phyloP scores from a whole-genome alignment of 2,329 filamentous ascomycete species.

The Talaromyces marneffei region DNA sequence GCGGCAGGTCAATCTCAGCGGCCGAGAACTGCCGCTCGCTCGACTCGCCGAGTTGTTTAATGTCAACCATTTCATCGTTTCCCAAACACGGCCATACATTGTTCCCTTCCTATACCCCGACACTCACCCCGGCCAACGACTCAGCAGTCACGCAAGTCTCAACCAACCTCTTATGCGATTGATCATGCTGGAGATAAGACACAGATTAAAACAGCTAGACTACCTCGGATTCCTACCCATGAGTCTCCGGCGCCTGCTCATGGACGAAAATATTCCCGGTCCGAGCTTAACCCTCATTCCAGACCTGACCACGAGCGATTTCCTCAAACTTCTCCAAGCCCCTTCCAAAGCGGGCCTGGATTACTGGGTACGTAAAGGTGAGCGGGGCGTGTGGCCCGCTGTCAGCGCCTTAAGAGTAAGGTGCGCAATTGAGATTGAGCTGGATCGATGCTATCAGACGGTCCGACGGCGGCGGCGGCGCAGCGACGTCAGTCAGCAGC shows the following conservation, averaged over 20 bases:
- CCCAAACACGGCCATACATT: conserved; percentile 83
- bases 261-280: conserved; percentile 76
- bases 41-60: conserved; percentile 80
- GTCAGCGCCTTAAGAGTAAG: conserved; percentile 74
- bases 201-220: conserved; percentile 75
- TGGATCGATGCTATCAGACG: conserved; percentile 78
- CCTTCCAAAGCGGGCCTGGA: conserved; percentile 69
- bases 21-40: conserved; percentile 62
- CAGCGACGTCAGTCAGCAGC: conserved; percentile 21
- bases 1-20: conserved; percentile 59
- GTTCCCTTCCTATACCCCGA: conserved; percentile 79
- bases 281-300: conserved; percentile 77
- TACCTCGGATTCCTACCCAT: conserved; percentile 66
- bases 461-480: conserved; percentile 50
- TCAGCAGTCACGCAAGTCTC: conserved; percentile 55
- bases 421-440: conserved; percentile 78
- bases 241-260: conserved; percentile 66
- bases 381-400: conserved; percentile 85
- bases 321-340: conserved; percentile 72
- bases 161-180: conserved; percentile 55
- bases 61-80: conserved; percentile 92
- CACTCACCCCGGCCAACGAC: conserved; percentile 62
- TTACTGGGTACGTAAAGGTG: conserved; percentile 80
- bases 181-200: conserved; percentile 69
- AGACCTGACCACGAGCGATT: conserved; percentile 66